phyloP scores from a whole-genome alignment of 768 basidiomycete species.

The Phaeotremella fagi region DNA sequence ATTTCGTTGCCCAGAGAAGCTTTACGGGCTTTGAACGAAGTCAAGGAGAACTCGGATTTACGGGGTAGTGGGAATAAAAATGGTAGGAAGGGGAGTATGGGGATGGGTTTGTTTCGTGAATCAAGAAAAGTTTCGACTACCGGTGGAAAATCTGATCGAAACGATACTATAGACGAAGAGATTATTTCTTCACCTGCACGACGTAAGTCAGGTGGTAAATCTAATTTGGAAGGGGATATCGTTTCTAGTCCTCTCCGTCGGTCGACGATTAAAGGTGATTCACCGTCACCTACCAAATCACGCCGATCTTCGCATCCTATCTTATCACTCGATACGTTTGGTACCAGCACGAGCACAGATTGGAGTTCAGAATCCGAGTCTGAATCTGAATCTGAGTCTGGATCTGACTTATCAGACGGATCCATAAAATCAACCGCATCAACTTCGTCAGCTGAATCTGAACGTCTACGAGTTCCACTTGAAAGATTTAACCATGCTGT shows the following conservation, averaged over 20 bases:
- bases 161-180: slow-evolving; percentile 5
- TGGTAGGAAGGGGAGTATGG: slow-evolving; percentile 50
- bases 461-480: slow-evolving; percentile 66
- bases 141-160: neutral
- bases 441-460: slow-evolving; percentile 26
- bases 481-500: slow-evolving; percentile 97
- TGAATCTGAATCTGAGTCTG: slow-evolving; percentile 8
- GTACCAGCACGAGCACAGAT: neutral
- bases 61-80: slow-evolving; percentile 22
- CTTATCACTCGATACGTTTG: neutral
- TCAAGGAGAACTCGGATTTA: slow-evolving; percentile 34
- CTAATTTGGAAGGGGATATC: slow-evolving; percentile 3
- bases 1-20: slow-evolving; percentile 40
- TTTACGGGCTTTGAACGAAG: slow-evolving; percentile 35
- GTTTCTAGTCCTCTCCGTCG: slow-evolving; percentile 16
- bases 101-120: slow-evolving; percentile 51
- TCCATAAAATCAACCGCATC: slow-evolving; percentile 5
- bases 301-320: neutral
- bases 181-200: neutral
- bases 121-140: slow-evolving; percentile 20
- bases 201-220: neutral
- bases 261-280: neutral
- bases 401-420: no score
- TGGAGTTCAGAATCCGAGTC: slow-evolving; percentile 8
- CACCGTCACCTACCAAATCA: neutral